Conservation (phyloP, 169 alveolate species). For the Eimeria acervulina region DNA sequence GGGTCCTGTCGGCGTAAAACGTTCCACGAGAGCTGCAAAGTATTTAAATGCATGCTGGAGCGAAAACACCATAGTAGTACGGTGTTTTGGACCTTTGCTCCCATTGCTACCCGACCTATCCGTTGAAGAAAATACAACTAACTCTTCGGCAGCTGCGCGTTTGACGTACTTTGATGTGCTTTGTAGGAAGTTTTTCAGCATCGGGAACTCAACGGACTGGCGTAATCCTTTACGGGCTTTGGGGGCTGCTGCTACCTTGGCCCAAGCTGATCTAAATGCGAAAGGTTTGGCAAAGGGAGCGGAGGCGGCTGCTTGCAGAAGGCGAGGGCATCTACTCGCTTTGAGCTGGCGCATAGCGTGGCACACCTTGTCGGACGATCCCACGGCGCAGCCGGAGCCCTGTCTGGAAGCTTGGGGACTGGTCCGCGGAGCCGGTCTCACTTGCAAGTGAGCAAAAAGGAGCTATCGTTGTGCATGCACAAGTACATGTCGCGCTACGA, state of each 20-base stretch:
- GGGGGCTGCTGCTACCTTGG: conserved; percentile 65
- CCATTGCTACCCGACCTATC: neutral
- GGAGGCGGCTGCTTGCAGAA: conserved; percentile 69
- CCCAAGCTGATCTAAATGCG: neutral
- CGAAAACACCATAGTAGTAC: neutral
- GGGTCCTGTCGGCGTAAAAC: too few relatives aligned
- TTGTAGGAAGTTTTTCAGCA: conserved; percentile 63
- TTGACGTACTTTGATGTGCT: neutral
- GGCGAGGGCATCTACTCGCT: conserved; percentile 81
- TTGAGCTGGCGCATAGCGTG: conserved; percentile 70
- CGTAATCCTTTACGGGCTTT: conserved; percentile 62
- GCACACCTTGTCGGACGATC: conserved; percentile 18
- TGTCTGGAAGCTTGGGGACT: conserved; percentile 80
- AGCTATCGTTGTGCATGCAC: neutral
- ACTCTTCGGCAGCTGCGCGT: neutral
- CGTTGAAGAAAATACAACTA: neutral
- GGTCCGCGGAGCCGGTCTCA: conserved; percentile 81
- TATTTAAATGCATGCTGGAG: neutral
- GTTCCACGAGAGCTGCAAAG: too few relatives aligned
- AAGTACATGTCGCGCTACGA: neutral
- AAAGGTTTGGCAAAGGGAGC: conserved; percentile 34
- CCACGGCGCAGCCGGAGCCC: conserved; percentile 54
- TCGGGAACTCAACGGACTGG: conserved; percentile 68
- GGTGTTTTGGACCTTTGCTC: neutral
- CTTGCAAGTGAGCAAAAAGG: conserved; percentile 69